Evolutionary conservation across 164 flowering plant genomes (phyloP).

Genomic region (Litsea cubeba): DNA sequence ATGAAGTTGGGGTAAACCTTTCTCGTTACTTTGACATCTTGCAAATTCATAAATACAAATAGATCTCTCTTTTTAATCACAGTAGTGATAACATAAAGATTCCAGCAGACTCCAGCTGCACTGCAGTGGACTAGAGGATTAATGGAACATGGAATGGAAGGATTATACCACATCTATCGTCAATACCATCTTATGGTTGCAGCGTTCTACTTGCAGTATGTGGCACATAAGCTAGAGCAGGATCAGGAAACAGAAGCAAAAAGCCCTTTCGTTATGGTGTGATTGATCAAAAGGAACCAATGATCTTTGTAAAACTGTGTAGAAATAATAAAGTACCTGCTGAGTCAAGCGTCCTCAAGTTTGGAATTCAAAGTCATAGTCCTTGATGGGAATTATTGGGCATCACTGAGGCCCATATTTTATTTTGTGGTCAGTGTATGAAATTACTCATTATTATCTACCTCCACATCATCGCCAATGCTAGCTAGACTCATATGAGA

Average conservation of each 20-base stretch:
- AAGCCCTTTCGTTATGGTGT: no score
- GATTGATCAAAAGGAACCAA: no score
- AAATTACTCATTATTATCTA: no score
- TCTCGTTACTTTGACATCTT: neutral
- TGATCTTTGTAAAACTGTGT: no score
- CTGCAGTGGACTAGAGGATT: slow-evolving; percentile 12
- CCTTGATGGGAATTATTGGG: no score
- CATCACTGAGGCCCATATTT: no score
- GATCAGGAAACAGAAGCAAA: neutral
- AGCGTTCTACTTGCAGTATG: slow-evolving; percentile 13
- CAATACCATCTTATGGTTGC: slow-evolving; percentile 8
- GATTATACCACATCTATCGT: neutral
- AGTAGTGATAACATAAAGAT: neutral
- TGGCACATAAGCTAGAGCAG: slow-evolving; percentile 2
- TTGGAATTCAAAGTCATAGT: no score
- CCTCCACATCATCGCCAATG: no score
- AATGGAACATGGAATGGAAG: slow-evolving; percentile 12
- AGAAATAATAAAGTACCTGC: no score
- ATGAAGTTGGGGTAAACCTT: slow-evolving; percentile 47
- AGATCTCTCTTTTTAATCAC: neutral
- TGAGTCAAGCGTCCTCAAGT: no score
- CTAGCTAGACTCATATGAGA: no score
- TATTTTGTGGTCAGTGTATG: no score
- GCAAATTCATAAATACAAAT: neutral
- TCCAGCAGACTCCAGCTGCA: slow-evolving; percentile 21